Evolutionary conservation across 305 asterid genomes (phyloP), one percentile per base, ranked within the genome.

Genomic region (Ajuga reptans): DNA sequence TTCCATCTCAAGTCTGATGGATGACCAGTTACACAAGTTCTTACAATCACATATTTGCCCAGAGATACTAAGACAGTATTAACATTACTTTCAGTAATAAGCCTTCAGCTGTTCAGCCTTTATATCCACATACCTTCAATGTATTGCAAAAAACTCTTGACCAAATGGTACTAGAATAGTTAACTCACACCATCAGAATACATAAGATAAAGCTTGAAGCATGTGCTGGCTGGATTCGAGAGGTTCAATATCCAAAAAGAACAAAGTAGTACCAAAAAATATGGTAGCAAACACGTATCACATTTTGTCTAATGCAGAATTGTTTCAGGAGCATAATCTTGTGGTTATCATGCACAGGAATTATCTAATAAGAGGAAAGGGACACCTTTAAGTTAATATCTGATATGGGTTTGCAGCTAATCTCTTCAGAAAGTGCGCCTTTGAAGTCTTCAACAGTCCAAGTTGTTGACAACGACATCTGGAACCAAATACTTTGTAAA

Each of bases 371-470:
- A 67, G 68, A 12, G 71, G 51, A 66, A 68, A 77, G n/a, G 12
- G 64, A 64, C 74, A 91, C 99, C 86, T 85, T 87, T 52, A 93
- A 79, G 86, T 85, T 93, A 80, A 76, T 60, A 71, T 87, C 89
- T 65, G 92, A 82, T 64, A 89, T 69, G 49, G 77, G 74, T 21
- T 82, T 84, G 10, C 79, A 75, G 66, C 74, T 76, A 42, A 65
- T 76, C 61, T 80, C 84, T 59, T 80, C 79, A 0, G 84, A 46
- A 74, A 93, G 79, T 17, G 88, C 81, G 68, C 67, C 72, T 80
- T 87, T 89, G 65, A 89, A 86, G 77, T 89, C 92, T 62, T 91
- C 97, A 67, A 89, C 53, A 54, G 79, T 84, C 91, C 88, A 87
- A 55, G 79, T 77, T 18, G 90, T 79, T 53, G 91, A 79, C 82